phyloP scores from a whole-genome alignment of 2,329 filamentous ascomycete genomes.

The Colletotrichum nymphaeae region DNA sequence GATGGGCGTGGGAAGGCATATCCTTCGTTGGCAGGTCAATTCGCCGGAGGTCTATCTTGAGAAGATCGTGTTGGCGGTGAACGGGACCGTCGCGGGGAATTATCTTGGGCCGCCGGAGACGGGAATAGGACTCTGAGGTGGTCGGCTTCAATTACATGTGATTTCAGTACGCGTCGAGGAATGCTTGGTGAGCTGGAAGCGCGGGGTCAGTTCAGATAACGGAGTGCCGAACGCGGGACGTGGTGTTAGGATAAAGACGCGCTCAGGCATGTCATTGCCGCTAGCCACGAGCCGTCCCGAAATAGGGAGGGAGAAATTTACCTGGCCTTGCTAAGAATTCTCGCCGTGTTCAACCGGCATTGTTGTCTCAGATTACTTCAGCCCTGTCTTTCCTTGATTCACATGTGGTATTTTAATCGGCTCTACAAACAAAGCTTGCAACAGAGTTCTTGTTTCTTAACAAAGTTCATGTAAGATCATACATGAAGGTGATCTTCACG shows the following conservation, averaged over 20 bases:
- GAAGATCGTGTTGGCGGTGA: constrained; percentile 44
- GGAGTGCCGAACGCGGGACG: neutral
- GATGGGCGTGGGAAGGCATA: constrained; percentile 39
- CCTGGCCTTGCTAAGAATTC: neutral
- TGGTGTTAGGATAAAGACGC: neutral
- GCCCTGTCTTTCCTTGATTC: neutral
- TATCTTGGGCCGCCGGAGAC: constrained; percentile 46
- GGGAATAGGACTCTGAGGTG: neutral
- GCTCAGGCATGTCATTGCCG: too few relatives aligned
- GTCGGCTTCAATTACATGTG: neutral
- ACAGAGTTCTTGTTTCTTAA: neutral
- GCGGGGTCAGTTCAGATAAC: neutral
- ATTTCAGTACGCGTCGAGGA: neutral
- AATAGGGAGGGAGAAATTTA: neutral
- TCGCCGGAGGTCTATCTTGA: constrained; percentile 46
- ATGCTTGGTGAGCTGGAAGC: neutral
- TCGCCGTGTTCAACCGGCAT: neutral
- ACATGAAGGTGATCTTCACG: too few relatives aligned
- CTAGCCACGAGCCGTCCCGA: neutral
- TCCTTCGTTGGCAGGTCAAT: constrained; percentile 42
- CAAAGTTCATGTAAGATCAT: too few relatives aligned
- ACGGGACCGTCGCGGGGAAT: constrained; percentile 37
- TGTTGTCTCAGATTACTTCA: neutral
- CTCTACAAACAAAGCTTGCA: neutral
- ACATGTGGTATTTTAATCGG: neutral